Base-by-base conservation (phyloP, 768 basidiomycete genomes). In the Leucosporidium creatinivorum region DNA sequence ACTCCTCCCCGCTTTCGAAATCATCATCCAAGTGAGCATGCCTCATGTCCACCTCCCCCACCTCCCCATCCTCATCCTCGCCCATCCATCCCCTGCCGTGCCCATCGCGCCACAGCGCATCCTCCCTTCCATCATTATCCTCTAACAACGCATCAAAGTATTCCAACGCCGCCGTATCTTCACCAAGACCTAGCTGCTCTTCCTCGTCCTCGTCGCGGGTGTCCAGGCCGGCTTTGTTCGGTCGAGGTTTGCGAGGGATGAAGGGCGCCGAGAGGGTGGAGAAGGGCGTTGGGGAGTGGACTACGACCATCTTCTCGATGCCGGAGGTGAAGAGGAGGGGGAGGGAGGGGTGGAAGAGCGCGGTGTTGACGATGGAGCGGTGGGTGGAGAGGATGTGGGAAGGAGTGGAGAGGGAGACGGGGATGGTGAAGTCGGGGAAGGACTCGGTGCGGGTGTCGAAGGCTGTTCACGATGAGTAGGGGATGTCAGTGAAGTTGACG, bases 291-390 rank as follows among this genome's bases (percentile, higher is more conserved):
- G 52, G 18, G 18, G 64, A 67, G 36, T 72, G 71, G 0, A 57
- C 58, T 15, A 69, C 26, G 36, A 72, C 33, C 39, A 56, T 3
- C 36, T 72, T 72, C 76, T 92, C 90, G 26, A 91, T 83, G 4
- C 89, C 90, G 6, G 86, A 81, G 6, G 89, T 89, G 47, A 84
- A 82, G 36, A 89, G 79, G 63, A 86, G 82, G 5, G 87, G 82
- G 51, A 86, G 80, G 26, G 83, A 80, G 2, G 90, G 89, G 75
- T 91, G 90, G 65, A 89, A 84, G 30, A 87, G 77, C 4, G 84
- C 80, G 0, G 85, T 83, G 75, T 91, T 92, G 55, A 91, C 85
- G 61, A 92, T 89, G 2, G 89, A 89, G 50, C 82, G 79, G 75
- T 91, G 89, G 6, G 88, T 87, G 85, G 67, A 50, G 52, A 69